phyloP scores from a whole-genome alignment of 192 early-diverging fungal species.

The Podila epigama region DNA sequence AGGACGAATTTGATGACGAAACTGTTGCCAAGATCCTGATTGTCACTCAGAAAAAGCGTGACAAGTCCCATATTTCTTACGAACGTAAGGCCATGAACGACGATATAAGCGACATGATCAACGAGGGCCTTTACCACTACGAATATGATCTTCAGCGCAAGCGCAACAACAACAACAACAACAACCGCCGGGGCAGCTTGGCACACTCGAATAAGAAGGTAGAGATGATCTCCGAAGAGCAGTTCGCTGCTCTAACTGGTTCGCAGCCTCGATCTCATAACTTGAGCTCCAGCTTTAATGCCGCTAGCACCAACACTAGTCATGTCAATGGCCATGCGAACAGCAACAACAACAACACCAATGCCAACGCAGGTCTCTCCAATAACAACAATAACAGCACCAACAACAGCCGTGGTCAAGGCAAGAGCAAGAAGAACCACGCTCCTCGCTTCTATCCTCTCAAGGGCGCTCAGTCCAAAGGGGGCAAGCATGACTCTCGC shows the following conservation, averaged over 20 bases:
- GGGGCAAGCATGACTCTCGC: constrained; percentile 62
- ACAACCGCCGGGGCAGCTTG: constrained; percentile 34
- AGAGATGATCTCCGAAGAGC: constrained; percentile 62
- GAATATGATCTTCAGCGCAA: constrained; percentile 73
- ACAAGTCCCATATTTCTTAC: constrained; percentile 75
- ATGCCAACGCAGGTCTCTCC: constrained; percentile 9
- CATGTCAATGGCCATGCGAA: too few species aligned
- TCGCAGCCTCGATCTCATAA: constrained; percentile 31
- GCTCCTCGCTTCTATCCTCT: constrained; percentile 63
- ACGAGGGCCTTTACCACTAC: constrained; percentile 93
- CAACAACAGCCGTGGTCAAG: constrained; percentile 9
- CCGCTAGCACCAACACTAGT: too few species aligned
- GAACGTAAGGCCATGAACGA: constrained; percentile 81
- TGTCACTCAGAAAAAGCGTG: constrained; percentile 85
- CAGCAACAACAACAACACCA: constrained; percentile 6
- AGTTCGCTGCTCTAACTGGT: constrained; percentile 64
- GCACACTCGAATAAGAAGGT: constrained; percentile 62
- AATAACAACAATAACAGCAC: neutral
- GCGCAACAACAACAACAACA: constrained; percentile 52
- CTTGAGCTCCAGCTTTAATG: constrained; percentile 28
- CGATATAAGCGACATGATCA: constrained; percentile 92
- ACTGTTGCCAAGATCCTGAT: constrained; percentile 87
- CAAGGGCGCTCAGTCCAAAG: constrained; percentile 46
- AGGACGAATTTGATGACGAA: constrained; percentile 91
- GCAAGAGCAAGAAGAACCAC: constrained; percentile 51